Base-by-base conservation (phyloP, 441 rosid species). In the Euphorbia corollata region DNA sequence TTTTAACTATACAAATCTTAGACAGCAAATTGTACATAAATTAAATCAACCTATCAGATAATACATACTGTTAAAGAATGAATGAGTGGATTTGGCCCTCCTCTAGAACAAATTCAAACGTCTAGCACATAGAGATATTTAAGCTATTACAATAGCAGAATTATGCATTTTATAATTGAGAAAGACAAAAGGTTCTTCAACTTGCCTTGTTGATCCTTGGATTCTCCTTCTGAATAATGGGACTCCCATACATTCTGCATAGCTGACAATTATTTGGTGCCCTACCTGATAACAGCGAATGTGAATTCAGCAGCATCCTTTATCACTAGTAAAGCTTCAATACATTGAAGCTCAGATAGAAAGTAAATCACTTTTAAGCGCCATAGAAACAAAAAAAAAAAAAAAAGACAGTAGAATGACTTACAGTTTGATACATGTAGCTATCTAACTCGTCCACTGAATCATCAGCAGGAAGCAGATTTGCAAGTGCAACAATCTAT, bases 371-470 rank as follows among this genome's bases (percentile, higher is more conserved):
- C 2, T 36, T 53, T 2, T n/a, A 9, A 3, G 18, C 11, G 22
- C 19, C 22, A 13, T 7, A 20, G 16, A 18, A 9, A 45, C 12
- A 39, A 1, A 56, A 23, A 27, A 1, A 27, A 27, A 27, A 27
- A 36, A 57, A 9, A 63, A 8, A 39, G 7, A 38, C 8, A 12
- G 41, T 11, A 24, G 12, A 62, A 67, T 65, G 56, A 70, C 83
- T 81, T 80, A 94, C 96, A 66, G 98, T 94, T 81, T 91, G 98
- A 74, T 88, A 90, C 97, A 90, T 94, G 78, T 87, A 94, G 80
- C 98, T 94, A 71, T 91, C 97, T 65, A 94, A 74, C 78, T 94
- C 99, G 62, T 89, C 98, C 59, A 90, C 92, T 0, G 88, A 81
- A 73, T 89, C 96, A 86, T 91, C 97, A 62, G 68, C 81, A 5